Evolutionary conservation across 257 asterid genomes (phyloP).

Genomic region (Solanum sejunctum): DNA sequence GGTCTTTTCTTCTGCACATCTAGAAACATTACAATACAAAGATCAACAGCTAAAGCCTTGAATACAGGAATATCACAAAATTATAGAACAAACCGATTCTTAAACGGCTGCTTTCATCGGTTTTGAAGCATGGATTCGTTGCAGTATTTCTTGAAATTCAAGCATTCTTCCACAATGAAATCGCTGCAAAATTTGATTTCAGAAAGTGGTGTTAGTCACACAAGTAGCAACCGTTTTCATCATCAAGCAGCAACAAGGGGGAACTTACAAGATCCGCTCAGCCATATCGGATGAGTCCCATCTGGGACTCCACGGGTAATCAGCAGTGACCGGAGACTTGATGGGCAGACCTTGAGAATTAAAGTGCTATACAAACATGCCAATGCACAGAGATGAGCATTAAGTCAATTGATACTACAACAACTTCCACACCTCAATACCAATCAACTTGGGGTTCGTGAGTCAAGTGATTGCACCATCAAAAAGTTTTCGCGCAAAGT

Average conservation of each 20-base stretch:
- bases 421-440: not conserved
- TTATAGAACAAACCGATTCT: not conserved
- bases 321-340: slow-evolving; percentile 43
- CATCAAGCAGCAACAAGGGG: not conserved
- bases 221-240: not conserved
- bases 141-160: slow-evolving; percentile 88
- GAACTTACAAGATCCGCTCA: slow-evolving; percentile 63
- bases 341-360: slow-evolving; percentile 45
- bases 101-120: not conserved
- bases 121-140: slow-evolving; percentile 28
- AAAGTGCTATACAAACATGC: slow-evolving; percentile 47
- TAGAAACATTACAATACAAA: not conserved
- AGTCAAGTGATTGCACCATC: not conserved
- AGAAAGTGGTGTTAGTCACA: not conserved
- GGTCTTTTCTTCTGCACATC: not conserved
- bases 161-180: slow-evolving; percentile 58
- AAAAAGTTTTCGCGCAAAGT: not conserved
- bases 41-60: not conserved
- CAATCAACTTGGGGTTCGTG: not conserved
- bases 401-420: not conserved
- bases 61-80: not conserved
- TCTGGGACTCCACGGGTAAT: slow-evolving; percentile 91
- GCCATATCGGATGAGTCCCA: slow-evolving; percentile 80
- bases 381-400: not conserved
- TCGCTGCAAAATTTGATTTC: slow-evolving; percentile 34